Percentiles rank a stretch among this genome's conserved stretches.
phyloP scores from a whole-genome alignment of 2,329 filamentous ascomycete genomes.

The Fusarium duplospermum region DNA sequence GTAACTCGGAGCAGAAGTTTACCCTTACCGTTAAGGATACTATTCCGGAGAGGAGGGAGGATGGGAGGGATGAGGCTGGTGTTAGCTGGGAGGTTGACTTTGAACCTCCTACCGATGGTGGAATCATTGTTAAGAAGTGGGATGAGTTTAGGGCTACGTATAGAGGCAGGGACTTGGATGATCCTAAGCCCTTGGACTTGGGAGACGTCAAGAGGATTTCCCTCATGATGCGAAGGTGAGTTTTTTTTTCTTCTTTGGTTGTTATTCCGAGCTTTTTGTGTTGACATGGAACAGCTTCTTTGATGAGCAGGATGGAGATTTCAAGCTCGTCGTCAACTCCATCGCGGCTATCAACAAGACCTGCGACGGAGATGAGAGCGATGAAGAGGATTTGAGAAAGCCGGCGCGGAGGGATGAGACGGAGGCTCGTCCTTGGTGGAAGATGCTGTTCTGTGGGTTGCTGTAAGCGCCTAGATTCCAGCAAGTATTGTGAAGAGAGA shows the following conservation, averaged over 20 bases:
- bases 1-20: slow-evolving; percentile 73
- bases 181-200: slow-evolving; percentile 69
- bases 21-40: slow-evolving; percentile 81
- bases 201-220: slow-evolving; percentile 73
- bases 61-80: slow-evolving; percentile 77
- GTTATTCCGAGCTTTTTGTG: background rate
- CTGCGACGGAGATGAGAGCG: slow-evolving; percentile 35
- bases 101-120: slow-evolving; percentile 43
- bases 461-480: slow-evolving; percentile 3
- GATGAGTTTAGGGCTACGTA: slow-evolving; percentile 76
- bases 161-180: slow-evolving; percentile 72
- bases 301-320: slow-evolving; percentile 76
- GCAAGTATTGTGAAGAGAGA: too few relatives aligned
- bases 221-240: slow-evolving; percentile 85
- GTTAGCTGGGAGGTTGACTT: slow-evolving; percentile 83
- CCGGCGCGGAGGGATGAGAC: slow-evolving; percentile 4
- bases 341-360: slow-evolving; percentile 44
- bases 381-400: slow-evolving; percentile 40
- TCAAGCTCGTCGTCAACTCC: slow-evolving; percentile 53
- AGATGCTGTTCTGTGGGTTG: slow-evolving; percentile 44
- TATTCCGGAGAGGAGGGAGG: slow-evolving; percentile 65
- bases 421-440: slow-evolving; percentile 37
- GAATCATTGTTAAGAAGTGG: slow-evolving; percentile 70
- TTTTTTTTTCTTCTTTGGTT: background rate
- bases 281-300: slow-evolving; percentile 70